These are phyloP conservation scores for Hypoxylon sp. DNA, from an alignment of 2,329 filamentous ascomycete species.

Conservation along the genomic window DNA sequence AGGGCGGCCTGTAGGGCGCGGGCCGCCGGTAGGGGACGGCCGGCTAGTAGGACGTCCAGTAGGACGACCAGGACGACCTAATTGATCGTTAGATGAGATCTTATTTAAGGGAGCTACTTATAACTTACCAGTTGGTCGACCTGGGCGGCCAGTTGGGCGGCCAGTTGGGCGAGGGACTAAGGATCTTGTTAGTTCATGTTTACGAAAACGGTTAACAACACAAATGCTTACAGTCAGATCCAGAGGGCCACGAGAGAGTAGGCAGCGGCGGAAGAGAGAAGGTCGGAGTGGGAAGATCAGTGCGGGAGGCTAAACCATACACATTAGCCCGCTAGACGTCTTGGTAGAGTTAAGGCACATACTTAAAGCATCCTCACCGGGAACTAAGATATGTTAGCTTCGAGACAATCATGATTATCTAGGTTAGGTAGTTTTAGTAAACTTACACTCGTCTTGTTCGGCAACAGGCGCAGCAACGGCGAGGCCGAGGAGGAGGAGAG, in stretches of 20 bases:
- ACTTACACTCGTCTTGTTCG: conserved; percentile 23
- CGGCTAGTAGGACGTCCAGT: conserved; percentile 22
- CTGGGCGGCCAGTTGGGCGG: conserved; percentile 9
- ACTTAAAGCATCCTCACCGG: conserved; percentile 20
- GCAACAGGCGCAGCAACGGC: conserved; percentile 34
- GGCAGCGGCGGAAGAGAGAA: conserved; percentile 27
- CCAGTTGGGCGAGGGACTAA: conserved; percentile 35
- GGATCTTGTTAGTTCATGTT: conserved; percentile 13
- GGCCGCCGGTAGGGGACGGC: conserved; percentile 20
- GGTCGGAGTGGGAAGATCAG: conserved; percentile 23
- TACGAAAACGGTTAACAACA: not conserved
- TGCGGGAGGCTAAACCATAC: conserved; percentile 1
- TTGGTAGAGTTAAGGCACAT: not conserved
- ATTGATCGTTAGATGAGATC: not conserved
- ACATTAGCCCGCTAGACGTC: not conserved
- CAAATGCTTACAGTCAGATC: conserved; percentile 30
- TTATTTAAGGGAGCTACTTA: not conserved
- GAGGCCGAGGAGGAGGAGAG: conserved; percentile 38
- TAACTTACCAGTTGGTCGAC: not conserved
- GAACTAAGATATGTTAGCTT: conserved; percentile 12
- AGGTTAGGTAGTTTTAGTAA: not conserved
- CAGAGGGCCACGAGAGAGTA: conserved; percentile 19
- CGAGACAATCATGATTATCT: not conserved
- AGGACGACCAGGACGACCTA: conserved; percentile 18
- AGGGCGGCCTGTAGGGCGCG: conserved; percentile 21